Evolutionary conservation across 192 early-diverging fungal genomes (phyloP).

Genomic region (Gryganskiella cystojenkinii): DNA sequence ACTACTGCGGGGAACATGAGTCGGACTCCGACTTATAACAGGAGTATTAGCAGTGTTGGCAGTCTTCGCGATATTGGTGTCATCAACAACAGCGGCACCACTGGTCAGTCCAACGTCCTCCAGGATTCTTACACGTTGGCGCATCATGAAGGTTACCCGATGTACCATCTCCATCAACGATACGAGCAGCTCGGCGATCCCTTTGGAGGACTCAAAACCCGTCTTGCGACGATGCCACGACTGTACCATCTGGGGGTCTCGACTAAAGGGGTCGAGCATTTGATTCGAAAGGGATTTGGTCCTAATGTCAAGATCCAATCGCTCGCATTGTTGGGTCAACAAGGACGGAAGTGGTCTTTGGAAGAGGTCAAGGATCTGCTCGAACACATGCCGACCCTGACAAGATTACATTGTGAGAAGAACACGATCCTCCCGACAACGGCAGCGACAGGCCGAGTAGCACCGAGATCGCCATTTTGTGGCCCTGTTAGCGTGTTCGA

Average conservation of each 20-base stretch:
- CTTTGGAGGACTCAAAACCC: conserved; percentile 23
- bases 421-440: conserved; percentile 21
- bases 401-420: conserved; percentile 32
- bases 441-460: background rate
- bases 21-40: background rate
- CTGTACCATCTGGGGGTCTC: conserved; percentile 34
- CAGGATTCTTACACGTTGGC: conserved; percentile 30
- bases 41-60: background rate
- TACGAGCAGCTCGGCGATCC: conserved; percentile 30
- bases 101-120: conserved; percentile 10
- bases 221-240: conserved; percentile 31
- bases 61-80: background rate
- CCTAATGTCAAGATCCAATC: conserved; percentile 28
- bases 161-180: conserved; percentile 36
- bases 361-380: conserved; percentile 31
- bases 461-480: no score
- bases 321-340: conserved; percentile 32
- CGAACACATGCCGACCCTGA: conserved; percentile 23
- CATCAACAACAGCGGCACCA: conserved; percentile 7
- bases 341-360: conserved; percentile 29
- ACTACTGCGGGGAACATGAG: background rate
- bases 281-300: conserved; percentile 37
- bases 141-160: conserved; percentile 43
- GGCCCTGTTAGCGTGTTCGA: no score
- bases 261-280: conserved; percentile 41